A percentile compares a stretch with the other conserved stretches of the same genome.
Evolutionary conservation across 495 filamentous ascomycete species (phyloP).

Genomic region (Parmelia sp.): DNA sequence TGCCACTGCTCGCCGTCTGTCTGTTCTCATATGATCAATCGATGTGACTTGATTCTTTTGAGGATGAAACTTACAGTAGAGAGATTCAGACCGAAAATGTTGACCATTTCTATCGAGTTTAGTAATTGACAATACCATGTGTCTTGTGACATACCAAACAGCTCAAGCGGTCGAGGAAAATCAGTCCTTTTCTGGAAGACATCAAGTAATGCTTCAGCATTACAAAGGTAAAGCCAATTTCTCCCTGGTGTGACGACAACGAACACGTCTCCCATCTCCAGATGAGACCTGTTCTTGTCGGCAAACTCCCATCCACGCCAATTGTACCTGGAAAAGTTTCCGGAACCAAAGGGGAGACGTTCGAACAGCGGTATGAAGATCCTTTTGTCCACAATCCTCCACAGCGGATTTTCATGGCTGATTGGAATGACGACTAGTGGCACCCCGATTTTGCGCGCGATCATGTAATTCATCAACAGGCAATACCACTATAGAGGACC

Average conservation of each 20-base stretch:
- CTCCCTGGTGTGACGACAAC: slow-evolving; percentile 12
- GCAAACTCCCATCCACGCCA: slow-evolving; percentile 17
- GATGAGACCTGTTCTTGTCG: slow-evolving; percentile 10
- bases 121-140: neutral
- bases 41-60: neutral
- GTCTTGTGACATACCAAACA: slow-evolving; percentile 24
- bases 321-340: slow-evolving; percentile 2
- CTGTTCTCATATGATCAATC: slow-evolving; percentile 16
- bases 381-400: slow-evolving; percentile 12
- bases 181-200: slow-evolving; percentile 33
- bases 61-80: slow-evolving; percentile 30
- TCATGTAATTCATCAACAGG: neutral
- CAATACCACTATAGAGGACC: no score
- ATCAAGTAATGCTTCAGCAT: slow-evolving; percentile 35
- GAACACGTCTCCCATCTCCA: slow-evolving; percentile 10
- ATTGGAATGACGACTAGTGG: slow-evolving; percentile 11
- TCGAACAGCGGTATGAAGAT: slow-evolving; percentile 6
- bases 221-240: slow-evolving; percentile 17
- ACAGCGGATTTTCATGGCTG: slow-evolving; percentile 13
- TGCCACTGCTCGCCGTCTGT: slow-evolving; percentile 41
- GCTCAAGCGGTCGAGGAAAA: slow-evolving; percentile 37
- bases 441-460: slow-evolving; percentile 5
- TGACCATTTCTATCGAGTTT: slow-evolving; percentile 29
- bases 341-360: slow-evolving; percentile 7
- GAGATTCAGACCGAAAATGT: slow-evolving; percentile 44